Evolutionary conservation across 2,329 filamentous ascomycete genomes (phyloP), one percentile per base, ranked within the genome.

Genomic region (Chalaropsis ovoidea): DNA sequence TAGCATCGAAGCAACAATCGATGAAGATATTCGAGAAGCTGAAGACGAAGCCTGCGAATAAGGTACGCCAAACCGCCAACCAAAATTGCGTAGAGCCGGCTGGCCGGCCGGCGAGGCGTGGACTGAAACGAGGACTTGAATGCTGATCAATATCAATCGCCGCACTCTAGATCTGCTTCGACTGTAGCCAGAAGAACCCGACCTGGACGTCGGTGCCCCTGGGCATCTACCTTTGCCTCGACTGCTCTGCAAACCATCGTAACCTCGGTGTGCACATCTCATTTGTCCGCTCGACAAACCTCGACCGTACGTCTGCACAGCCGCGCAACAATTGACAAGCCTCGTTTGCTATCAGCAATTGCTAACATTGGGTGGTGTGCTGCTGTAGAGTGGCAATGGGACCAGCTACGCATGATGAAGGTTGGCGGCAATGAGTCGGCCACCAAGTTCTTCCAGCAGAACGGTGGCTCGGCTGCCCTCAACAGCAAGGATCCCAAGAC

Each of bases 261-360:
- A 97, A 97, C 77, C 86, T 99, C 72, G 94, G 94, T 76, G 93
- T 97, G 68, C 94, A 99, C 78, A 96, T 99, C 77, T 96, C 93
- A 71, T 99, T 99, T 80, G 94, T 99, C 72, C 88, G 94, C 73
- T 97, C 93, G 68, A 97, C 93, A 69, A 96, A 96, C 76, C 88
- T 99, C 76, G 94, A 99, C 76, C 91, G 93, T 97, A 89, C 74
- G 90, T 80, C 72, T 74, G 39, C 68, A 65, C 56, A 41, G 42
- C 27, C 19, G 24, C 27, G n/a, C 27, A 5, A 35, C 7, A n/a
- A 35, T 49, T 6, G 43, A 49, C 43, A 35, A 62, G 15, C 24
- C 13, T 5, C 3, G 19, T n/a, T 5, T n/a, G 24, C 43, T 15
- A 17, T 58, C 24, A 22, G n/a, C 52, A 35, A n/a, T 35, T 35